A percentile compares a stretch with the other conserved stretches of the same genome.
Evolutionary conservation across 257 asterid species (phyloP).

Genomic region (Gentiana dahurica): DNA sequence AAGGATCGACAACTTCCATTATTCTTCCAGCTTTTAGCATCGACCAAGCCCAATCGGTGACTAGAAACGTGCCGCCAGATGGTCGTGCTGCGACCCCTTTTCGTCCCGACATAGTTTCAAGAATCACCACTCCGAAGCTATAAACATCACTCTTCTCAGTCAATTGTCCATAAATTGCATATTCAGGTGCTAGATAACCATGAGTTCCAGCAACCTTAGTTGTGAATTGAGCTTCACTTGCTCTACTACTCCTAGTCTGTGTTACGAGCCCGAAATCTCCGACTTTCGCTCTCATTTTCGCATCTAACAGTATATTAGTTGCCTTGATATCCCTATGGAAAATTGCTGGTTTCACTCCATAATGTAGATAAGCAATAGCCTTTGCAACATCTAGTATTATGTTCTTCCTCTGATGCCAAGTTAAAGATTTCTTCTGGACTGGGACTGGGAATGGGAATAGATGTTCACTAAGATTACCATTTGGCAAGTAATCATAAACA

Average conservation of each 20-base stretch:
- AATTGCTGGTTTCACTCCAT: slow-evolving; percentile 51
- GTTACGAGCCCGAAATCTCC: slow-evolving; percentile 54
- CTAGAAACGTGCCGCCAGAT: slow-evolving; percentile 15
- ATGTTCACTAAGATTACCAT: slow-evolving; percentile 37
- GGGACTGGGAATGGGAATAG: slow-evolving; percentile 18
- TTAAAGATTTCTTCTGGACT: slow-evolving; percentile 10
- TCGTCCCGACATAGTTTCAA: slow-evolving; percentile 48
- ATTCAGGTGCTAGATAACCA: slow-evolving; percentile 60
- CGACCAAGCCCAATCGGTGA: slow-evolving; percentile 65
- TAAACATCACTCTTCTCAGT: slow-evolving; percentile 58
- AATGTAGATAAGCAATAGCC: slow-evolving; percentile 49
- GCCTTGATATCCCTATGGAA: slow-evolving; percentile 62
- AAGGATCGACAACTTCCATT: slow-evolving; percentile 35
- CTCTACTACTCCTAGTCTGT: slow-evolving; percentile 11
- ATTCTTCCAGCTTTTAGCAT: slow-evolving; percentile 30
- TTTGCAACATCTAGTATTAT: slow-evolving; percentile 56
- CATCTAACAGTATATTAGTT: slow-evolving; percentile 48
- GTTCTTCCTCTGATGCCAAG: slow-evolving; percentile 49
- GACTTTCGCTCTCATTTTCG: slow-evolving; percentile 43
- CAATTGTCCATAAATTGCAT: slow-evolving; percentile 51
- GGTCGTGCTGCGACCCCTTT: slow-evolving; percentile 34
- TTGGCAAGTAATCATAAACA: slow-evolving; percentile 53
- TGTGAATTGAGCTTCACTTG: slow-evolving; percentile 26
- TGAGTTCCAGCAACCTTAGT: slow-evolving; percentile 48
- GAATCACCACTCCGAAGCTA: slow-evolving; percentile 49